These are phyloP conservation scores for Kwoniella botswanensis DNA, from an alignment of 768 basidiomycete species.

Conservation along the genomic window DNA sequence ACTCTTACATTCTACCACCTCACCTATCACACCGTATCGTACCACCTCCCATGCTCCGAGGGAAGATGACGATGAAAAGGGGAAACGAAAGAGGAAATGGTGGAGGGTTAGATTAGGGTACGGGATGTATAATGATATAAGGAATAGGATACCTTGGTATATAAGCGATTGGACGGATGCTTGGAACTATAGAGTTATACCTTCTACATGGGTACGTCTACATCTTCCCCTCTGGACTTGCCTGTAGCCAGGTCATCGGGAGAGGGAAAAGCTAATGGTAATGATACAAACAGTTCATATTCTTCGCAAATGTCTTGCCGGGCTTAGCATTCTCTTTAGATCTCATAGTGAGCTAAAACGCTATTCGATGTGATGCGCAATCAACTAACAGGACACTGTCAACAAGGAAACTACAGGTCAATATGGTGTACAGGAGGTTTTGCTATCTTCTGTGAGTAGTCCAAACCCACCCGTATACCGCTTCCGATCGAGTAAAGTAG, in stretches of 20 bases:
- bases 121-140: conserved; percentile 75
- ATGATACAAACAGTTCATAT: conserved; percentile 34
- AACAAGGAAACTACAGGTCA: conserved; percentile 74
- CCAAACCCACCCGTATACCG: no score
- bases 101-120: conserved; percentile 32
- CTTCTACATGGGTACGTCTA: conserved; percentile 82
- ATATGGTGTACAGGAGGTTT: conserved; percentile 87
- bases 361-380: not conserved
- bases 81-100: conserved; percentile 10
- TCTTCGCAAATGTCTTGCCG: conserved; percentile 64
- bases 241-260: no score
- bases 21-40: conserved; percentile 10
- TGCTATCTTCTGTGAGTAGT: conserved; percentile 59
- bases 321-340: conserved; percentile 91
- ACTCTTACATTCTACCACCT: conserved; percentile 32
- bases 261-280: no score
- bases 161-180: conserved; percentile 86
- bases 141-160: conserved; percentile 77
- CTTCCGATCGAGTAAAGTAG: no score
- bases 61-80: not conserved
- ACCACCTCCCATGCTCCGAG: not conserved
- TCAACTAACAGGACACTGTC: not conserved
- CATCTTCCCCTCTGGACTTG: not conserved
- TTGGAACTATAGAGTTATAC: conserved; percentile 87
- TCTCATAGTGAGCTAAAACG: conserved; percentile 64